A percentile compares a stretch with the other conserved stretches of the same genome.
Conservation (phyloP, 345 rosid species). For the Boechera divaricarpa region DNA sequence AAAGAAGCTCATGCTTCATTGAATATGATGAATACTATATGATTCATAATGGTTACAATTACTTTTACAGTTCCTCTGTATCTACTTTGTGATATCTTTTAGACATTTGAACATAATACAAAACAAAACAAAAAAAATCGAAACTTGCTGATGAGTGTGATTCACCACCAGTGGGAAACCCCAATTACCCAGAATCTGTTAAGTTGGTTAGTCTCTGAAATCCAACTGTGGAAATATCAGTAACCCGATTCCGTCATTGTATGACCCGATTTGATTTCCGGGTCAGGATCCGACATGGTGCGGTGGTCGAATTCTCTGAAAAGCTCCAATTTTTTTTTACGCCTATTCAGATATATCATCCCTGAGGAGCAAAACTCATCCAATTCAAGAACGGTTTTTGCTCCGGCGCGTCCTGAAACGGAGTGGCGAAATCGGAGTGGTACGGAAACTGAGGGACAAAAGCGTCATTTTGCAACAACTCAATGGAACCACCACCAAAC, state of each 20-base stretch:
- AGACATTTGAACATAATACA: not conserved
- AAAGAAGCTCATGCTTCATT: slow-evolving; percentile 41
- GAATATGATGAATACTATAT: slow-evolving; percentile 37
- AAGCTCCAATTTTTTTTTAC: not conserved
- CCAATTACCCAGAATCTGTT: slow-evolving; percentile 41
- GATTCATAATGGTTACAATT: slow-evolving; percentile 17
- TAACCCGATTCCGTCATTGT: slow-evolving; percentile 46
- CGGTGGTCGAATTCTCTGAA: slow-evolving; percentile 5
- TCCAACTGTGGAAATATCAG: slow-evolving; percentile 48
- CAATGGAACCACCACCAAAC: slow-evolving; percentile 44
- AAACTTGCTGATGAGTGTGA: slow-evolving; percentile 23
- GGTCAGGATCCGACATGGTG: slow-evolving; percentile 50
- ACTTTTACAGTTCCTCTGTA: slow-evolving; percentile 30
- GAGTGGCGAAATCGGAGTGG: slow-evolving; percentile 37
- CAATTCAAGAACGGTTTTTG: slow-evolving; percentile 38
- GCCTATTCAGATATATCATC: not conserved
- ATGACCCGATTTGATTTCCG: slow-evolving; percentile 40
- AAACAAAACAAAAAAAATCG: slow-evolving; percentile 3
- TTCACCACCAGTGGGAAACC: not conserved
- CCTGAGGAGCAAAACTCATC: slow-evolving; percentile 31
- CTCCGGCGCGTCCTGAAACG: slow-evolving; percentile 34
- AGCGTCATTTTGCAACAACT: slow-evolving; percentile 55
- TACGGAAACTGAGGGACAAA: slow-evolving; percentile 54
- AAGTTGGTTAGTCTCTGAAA: slow-evolving; percentile 5
- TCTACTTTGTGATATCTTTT: not conserved